Base-by-base conservation (phyloP, 129 eudicot genomes). In the Kitagawia praeruptora region DNA sequence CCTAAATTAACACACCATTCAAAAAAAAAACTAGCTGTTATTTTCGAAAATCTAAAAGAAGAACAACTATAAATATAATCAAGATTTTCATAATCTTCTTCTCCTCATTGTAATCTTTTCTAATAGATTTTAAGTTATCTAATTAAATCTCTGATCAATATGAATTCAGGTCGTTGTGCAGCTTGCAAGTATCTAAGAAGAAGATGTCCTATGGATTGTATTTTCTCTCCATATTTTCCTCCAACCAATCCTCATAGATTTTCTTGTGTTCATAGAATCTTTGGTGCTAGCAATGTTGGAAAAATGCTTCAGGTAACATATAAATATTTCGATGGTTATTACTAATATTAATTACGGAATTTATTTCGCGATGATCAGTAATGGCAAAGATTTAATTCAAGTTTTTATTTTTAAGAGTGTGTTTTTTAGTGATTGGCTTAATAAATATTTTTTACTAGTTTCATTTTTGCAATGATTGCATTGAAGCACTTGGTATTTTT, bases 141-240 rank as follows among this genome's bases (percentile, higher is more conserved):
- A 66, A 66, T 66, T 4, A 13, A 28, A 66, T 28, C 40, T 13
- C 15, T 5, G 2, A 66, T 66, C 18, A 27, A 66, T n/a, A 70
- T 39, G 85, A 83, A 53, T 63, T 75, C 85, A 23, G 80, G 72
- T 23, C 70, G 87, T 0, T 85, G 91, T 81, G 89, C 87, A n/a
- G 89, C 79, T 74, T 85, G 91, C 80, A 88, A 81, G 86, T 88
- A 79, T 81, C 82, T 83, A 31, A 85, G 91, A 67, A 79, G 85
- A 77, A 81, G 81, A 83, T 88, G 89, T 45, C 87, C 85, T 27
- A 21, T 64, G 0, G 85, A 83, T 83, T 88, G 89, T 56, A 14
- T 85, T 53, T 85, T 88, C 75, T 74, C 83, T 51, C 87, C 86
- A 63, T 70, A 85, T 81, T 85, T 88, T 53, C 87, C 85, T 42